Base-by-base conservation (phyloP, 257 asterid species). In the Ehretia macrophylla region DNA sequence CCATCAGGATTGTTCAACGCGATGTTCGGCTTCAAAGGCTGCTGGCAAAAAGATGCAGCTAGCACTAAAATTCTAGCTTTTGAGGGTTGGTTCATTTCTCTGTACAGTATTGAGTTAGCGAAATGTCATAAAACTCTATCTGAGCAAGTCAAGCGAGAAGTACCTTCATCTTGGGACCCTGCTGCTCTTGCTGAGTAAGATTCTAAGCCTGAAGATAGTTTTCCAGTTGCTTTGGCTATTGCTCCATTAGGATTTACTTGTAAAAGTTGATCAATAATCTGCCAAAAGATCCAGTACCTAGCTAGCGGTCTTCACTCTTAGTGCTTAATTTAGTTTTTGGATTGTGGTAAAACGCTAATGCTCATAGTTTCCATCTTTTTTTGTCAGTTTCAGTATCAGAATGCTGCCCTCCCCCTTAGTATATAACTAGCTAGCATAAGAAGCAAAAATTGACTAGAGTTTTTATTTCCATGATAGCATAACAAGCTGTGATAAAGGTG, bases 41-140 rank as follows among this genome's bases (percentile, higher is more conserved):
- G 90, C 80, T 92, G 99, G 99, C 87, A 86, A 79, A 81, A 71
- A 50, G 97, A 92, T 72, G 95, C 95, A 53, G 72, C 95, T n/a
- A 67, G 79, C 27, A 75, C 99, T 22, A 88, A 88, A 59, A 59
- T 74, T 57, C 96, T 92, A 21, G 96, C 95, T 8, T 89, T 82
- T 67, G 96, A 92, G 71, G 99, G 99, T 46, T 92, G 95, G 95
- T 77, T 81, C 68, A 88, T 88, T 63, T 64, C 87, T 53, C 66
- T 92, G 79, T 88, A 92, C 71, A 92, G 85, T 22, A 80, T 92
- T 67, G 95, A 88, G 79, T 72, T 92, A 77, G 91, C 77, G 51
- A 79, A 85, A 68, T 74, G 83, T 19, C 95, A 86, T 19, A 51
- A 88, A 55, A 64, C 86, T 19, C 79, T 86, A 17, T 88, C 89